Conservation (phyloP, 129 eudicot species). For the Escallonia herrerae region DNA sequence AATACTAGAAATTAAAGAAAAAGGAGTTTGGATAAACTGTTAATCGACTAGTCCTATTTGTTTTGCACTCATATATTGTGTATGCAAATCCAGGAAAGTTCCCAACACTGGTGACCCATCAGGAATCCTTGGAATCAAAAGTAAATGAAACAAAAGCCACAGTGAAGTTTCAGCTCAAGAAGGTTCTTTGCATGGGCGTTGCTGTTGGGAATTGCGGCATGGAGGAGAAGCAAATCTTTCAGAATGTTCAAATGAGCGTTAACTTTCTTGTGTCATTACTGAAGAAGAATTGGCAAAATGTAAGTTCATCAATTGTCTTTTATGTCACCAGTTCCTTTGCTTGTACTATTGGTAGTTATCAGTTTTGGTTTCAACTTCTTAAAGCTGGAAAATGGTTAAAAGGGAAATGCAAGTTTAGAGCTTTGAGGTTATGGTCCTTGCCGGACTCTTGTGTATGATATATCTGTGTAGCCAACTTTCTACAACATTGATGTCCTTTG, state of each 20-base stretch:
- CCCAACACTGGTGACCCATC: slow-evolving; percentile 43
- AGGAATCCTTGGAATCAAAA: slow-evolving; percentile 40
- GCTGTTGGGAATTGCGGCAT: slow-evolving; percentile 64
- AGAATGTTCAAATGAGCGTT: slow-evolving; percentile 71
- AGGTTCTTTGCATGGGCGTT: slow-evolving; percentile 72
- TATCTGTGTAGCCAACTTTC: too few relatives aligned
- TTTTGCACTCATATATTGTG: neutral
- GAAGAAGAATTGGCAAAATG: slow-evolving; percentile 57
- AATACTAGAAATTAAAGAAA: too few relatives aligned
- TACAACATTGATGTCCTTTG: neutral
- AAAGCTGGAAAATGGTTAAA: too few relatives aligned
- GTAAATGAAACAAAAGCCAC: slow-evolving; percentile 55
- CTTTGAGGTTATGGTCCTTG: too few relatives aligned
- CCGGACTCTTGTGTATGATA: too few relatives aligned
- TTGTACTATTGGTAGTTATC: too few relatives aligned
- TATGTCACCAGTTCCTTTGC: too few relatives aligned
- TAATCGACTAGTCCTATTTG: neutral
- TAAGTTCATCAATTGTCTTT: slow-evolving; percentile 9
- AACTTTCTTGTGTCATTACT: slow-evolving; percentile 49
- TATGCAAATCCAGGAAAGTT: slow-evolving; percentile 33
- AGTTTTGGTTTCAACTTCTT: too few relatives aligned
- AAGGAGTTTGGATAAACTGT: neutral
- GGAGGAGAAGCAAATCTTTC: slow-evolving; percentile 66
- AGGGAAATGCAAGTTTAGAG: too few relatives aligned
- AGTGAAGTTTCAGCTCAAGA: slow-evolving; percentile 54